Conservation (phyloP, 2,329 filamentous ascomycete species). For the Arthrobotrys iridis region DNA sequence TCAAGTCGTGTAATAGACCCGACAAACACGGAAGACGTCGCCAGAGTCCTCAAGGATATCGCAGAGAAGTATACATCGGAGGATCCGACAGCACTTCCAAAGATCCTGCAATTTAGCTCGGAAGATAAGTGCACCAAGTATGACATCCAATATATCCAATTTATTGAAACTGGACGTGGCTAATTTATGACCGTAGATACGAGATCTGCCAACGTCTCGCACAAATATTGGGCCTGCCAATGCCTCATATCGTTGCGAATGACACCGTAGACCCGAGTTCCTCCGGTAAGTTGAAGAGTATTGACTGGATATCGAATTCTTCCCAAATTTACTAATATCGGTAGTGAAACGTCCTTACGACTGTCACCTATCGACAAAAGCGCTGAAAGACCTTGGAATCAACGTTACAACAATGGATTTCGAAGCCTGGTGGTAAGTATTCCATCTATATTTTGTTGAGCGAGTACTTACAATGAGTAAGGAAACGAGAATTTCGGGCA, state of each 20-base stretch:
- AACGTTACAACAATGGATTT: slow-evolving; percentile 80
- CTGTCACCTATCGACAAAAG: slow-evolving; percentile 82
- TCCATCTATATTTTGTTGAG: slow-evolving; percentile 61
- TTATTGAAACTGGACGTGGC: background rate
- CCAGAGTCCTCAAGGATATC: slow-evolving; percentile 68
- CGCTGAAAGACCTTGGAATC: slow-evolving; percentile 77
- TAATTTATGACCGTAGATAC: slow-evolving; percentile 40
- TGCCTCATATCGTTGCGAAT: slow-evolving; percentile 75
- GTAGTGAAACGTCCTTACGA: slow-evolving; percentile 82
- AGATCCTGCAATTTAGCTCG: slow-evolving; percentile 82
- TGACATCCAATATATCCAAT: background rate
- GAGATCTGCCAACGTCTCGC: slow-evolving; percentile 82
- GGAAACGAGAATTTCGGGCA: slow-evolving; percentile 53
- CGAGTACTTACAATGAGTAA: slow-evolving; percentile 69
- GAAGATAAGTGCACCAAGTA: slow-evolving; percentile 84
- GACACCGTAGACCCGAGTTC: slow-evolving; percentile 77
- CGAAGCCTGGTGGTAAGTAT: slow-evolving; percentile 79
- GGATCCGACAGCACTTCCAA: slow-evolving; percentile 69
- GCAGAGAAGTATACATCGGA: slow-evolving; percentile 58
- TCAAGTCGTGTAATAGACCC: slow-evolving; percentile 3
- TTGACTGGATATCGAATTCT: background rate
- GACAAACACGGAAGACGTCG: slow-evolving; percentile 85
- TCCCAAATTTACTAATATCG: slow-evolving; percentile 38
- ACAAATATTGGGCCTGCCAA: slow-evolving; percentile 79
- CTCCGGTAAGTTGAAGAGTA: slow-evolving; percentile 59